phyloP scores from a whole-genome alignment of 2,329 filamentous ascomycete genomes.

The Fusarium sp. region DNA sequence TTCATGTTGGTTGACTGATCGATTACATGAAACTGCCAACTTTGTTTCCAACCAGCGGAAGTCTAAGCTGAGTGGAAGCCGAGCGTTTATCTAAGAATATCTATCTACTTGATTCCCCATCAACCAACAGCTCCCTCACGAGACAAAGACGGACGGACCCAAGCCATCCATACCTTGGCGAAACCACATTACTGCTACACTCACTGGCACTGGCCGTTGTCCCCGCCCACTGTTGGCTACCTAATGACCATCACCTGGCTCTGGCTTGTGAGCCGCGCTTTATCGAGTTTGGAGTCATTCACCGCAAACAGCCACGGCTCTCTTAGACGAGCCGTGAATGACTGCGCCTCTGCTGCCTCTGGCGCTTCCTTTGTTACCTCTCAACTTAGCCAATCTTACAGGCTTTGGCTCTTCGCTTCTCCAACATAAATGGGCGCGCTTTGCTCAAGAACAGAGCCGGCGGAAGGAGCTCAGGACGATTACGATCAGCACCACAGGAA shows the following conservation, averaged over 20 bases:
- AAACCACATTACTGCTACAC: slow-evolving; percentile 3
- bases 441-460: slow-evolving; percentile 37
- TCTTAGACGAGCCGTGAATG: not conserved
- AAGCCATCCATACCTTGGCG: not conserved
- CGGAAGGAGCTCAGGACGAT: slow-evolving; percentile 19
- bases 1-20: not conserved
- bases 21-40: not conserved
- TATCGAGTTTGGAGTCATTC: slow-evolving; percentile 16
- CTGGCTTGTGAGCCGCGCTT: slow-evolving; percentile 29
- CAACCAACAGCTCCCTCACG: not conserved
- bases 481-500: slow-evolving; percentile 13
- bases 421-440: slow-evolving; percentile 41
- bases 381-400: not conserved
- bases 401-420: not conserved
- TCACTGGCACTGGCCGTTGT: not conserved
- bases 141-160: not conserved
- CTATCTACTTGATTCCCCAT: not conserved
- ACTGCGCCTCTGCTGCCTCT: slow-evolving; percentile 21
- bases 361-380: slow-evolving; percentile 5
- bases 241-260: slow-evolving; percentile 24
- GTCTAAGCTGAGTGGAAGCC: not conserved
- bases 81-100: not conserved
- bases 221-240: slow-evolving; percentile 14
- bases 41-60: not conserved
- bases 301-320: slow-evolving; percentile 19